A percentile compares a stretch with the other conserved stretches of the same genome.
Conservation (phyloP, 2,329 filamentous ascomycete genomes). For the Phyllosticta citriasiana region DNA sequence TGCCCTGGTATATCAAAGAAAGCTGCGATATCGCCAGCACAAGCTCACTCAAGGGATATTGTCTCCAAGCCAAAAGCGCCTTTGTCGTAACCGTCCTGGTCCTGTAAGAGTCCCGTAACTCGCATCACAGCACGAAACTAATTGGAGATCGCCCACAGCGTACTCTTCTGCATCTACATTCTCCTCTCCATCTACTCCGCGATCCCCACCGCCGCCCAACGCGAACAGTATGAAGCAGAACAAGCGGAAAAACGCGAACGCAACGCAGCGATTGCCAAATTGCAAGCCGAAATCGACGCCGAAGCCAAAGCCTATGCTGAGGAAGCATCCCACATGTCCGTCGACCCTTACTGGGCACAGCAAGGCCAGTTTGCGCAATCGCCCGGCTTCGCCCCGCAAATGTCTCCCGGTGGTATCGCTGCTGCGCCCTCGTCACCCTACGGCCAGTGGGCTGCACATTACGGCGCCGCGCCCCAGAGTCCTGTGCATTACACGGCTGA, state of each 20-base stretch:
- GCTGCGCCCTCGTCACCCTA: constrained; percentile 20
- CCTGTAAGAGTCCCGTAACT: constrained; percentile 45
- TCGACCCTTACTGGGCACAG: constrained; percentile 7
- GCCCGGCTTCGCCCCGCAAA: not conserved
- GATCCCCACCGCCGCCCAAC: constrained; percentile 31
- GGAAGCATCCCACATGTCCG: constrained; percentile 1
- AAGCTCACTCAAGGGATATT: constrained; percentile 46
- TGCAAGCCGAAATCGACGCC: constrained; percentile 23
- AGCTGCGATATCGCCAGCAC: constrained; percentile 53
- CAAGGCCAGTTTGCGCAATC: constrained; percentile 2
- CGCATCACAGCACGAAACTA: constrained; percentile 4
- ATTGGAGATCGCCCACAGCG: constrained; percentile 28
- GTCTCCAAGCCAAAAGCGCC: constrained; percentile 56
- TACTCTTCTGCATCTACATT: constrained; percentile 51
- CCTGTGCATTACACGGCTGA: constrained; percentile 2
- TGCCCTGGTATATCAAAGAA: constrained; percentile 67
- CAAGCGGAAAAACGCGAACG: constrained; percentile 5
- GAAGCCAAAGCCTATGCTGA: constrained; percentile 2
- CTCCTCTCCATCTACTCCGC: constrained; percentile 48
- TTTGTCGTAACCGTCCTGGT: constrained; percentile 57
- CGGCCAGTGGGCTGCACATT: constrained; percentile 32
- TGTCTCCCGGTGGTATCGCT: not conserved
- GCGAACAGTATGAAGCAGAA: constrained; percentile 16
- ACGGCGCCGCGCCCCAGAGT: not conserved
- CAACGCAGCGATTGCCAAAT: constrained; percentile 25